A percentile compares a stretch with the other conserved stretches of the same genome.
Evolutionary conservation across 139 green algal genomes (phyloP).

Genomic region (Tetraselmis striata): DNA sequence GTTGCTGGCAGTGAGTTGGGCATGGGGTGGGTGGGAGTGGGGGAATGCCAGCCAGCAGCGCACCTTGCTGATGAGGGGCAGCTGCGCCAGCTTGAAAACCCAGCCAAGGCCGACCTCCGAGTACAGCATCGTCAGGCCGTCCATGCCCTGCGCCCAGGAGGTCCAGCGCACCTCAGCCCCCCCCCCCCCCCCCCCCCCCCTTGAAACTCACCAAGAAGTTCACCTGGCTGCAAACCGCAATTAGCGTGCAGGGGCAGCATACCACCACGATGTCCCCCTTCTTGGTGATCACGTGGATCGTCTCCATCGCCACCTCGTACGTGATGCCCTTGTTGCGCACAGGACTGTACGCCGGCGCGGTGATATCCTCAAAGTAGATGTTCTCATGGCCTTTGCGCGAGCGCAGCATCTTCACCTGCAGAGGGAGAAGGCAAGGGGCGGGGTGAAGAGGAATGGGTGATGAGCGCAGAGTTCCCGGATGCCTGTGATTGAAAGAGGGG

Average conservation of each 20-base stretch:
- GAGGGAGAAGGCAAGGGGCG: background rate
- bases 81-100: conserved; percentile 23
- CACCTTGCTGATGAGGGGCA: conserved; percentile 12
- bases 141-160: conserved; percentile 14
- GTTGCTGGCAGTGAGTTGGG: too few relatives aligned
- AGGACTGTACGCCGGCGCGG: conserved; percentile 6
- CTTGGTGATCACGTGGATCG: background rate
- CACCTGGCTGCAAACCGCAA: too few relatives aligned
- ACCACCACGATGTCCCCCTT: conserved; percentile 19
- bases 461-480: too few relatives aligned
- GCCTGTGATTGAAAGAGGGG: too few relatives aligned
- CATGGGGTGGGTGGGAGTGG: too few relatives aligned
- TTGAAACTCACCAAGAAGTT: conserved; percentile 21
- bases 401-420: conserved; percentile 4
- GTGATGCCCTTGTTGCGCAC: background rate
- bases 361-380: conserved; percentile 28
- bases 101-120: conserved; percentile 17
- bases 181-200: background rate
- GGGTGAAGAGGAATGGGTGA: background rate
- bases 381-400: conserved; percentile 5
- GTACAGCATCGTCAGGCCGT: conserved; percentile 17
- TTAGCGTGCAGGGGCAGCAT: too few relatives aligned
- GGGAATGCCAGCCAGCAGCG: too few relatives aligned
- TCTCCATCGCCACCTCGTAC: background rate
- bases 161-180: too few relatives aligned